Percentiles rank a stretch among this genome's conserved stretches.
Conservation (phyloP, 83 land plant genomes). For the Diphasiastrum complanatum region DNA sequence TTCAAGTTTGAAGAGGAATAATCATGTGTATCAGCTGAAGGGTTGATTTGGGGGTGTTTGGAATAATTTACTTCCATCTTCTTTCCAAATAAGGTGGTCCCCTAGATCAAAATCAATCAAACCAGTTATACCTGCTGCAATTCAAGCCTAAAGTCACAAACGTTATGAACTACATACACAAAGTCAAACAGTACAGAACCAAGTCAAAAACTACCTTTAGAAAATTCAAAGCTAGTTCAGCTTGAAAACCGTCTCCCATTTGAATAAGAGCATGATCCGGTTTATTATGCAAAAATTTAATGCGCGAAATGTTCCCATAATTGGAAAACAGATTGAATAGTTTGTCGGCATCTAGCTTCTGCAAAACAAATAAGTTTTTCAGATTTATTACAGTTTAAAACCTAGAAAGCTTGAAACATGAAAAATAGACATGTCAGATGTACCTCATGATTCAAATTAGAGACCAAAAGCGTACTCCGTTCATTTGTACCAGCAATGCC, state of each 20-base stretch:
- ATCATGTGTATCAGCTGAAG: slow-evolving; percentile 80
- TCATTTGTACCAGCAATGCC: slow-evolving; percentile 91
- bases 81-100: slow-evolving; percentile 73
- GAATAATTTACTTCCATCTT: slow-evolving; percentile 87
- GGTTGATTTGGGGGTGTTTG: slow-evolving; percentile 73
- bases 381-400: no score
- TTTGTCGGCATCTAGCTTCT: slow-evolving; percentile 89
- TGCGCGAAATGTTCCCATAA: slow-evolving; percentile 85
- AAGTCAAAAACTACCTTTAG: slow-evolving; percentile 50
- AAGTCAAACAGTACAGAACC: not conserved
- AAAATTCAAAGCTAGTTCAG: slow-evolving; percentile 88
- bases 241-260: slow-evolving; percentile 95
- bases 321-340: slow-evolving; percentile 85
- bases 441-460: slow-evolving; percentile 79
- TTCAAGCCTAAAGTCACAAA: no score
- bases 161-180: no score
- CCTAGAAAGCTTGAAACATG: no score
- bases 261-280: slow-evolving; percentile 95
- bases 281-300: slow-evolving; percentile 80
- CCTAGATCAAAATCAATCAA: no score
- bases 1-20: slow-evolving; percentile 77
- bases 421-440: no score
- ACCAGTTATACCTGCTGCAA: no score
- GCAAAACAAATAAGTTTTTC: slow-evolving; percentile 26
- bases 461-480: slow-evolving; percentile 72